Percentiles rank a stretch among this genome's conserved stretches.
phyloP scores from a whole-genome alignment of 2,329 filamentous ascomycete species.

The Aspergillus sp. region DNA sequence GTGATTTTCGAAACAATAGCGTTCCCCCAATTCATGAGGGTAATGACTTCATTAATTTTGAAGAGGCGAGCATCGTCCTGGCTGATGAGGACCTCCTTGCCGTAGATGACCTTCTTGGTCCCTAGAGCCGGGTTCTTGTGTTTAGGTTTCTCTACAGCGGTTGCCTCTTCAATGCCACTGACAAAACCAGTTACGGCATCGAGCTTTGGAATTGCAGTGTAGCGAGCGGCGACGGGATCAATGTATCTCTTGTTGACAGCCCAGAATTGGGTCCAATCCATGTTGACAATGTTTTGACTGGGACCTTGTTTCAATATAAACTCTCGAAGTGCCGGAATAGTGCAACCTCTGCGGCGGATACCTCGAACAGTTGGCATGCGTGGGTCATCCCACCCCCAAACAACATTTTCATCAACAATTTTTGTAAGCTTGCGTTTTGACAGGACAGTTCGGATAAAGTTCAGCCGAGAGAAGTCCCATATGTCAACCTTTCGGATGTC shows the following conservation, averaged over 20 bases:
- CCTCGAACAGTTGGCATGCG: conserved; percentile 53
- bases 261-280: conserved; percentile 52
- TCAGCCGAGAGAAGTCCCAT: conserved; percentile 55
- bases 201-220: conserved; percentile 70
- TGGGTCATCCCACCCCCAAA: conserved; percentile 54
- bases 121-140: conserved; percentile 86
- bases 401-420: conserved; percentile 47
- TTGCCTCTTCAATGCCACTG: conserved; percentile 50
- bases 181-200: conserved; percentile 70
- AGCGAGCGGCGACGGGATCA: conserved; percentile 71
- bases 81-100: conserved; percentile 73
- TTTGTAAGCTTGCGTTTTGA: conserved; percentile 54
- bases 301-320: conserved; percentile 53
- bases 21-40: conserved; percentile 91
- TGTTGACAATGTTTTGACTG: conserved; percentile 49
- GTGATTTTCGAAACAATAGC: conserved; percentile 52
- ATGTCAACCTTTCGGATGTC: conserved; percentile 48
- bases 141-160: conserved; percentile 72
- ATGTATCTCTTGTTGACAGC: conserved; percentile 75
- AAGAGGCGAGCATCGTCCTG: conserved; percentile 83
- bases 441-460: conserved; percentile 51
- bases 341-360: conserved; percentile 51
- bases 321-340: conserved; percentile 48
- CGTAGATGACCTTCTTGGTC: conserved; percentile 80
- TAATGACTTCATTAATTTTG: conserved; percentile 84